These are phyloP conservation scores for Stentor coeruleus DNA, from an alignment of 73 alveolate genomes.

Conservation along the genomic window DNA sequence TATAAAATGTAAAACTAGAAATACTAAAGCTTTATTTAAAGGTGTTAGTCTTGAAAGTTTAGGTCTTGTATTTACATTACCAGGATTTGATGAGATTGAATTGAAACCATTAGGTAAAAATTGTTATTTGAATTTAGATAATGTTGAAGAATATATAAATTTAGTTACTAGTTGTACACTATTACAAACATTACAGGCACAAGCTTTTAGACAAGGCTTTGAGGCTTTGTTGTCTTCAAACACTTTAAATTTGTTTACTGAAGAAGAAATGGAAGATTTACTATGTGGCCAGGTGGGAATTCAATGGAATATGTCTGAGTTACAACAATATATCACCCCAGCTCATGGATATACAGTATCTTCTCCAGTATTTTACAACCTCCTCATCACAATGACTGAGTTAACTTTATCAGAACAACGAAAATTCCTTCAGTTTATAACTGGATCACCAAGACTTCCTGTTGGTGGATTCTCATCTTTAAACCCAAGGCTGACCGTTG, in stretches of 20 bases:
- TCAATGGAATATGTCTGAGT: constrained; percentile 50
- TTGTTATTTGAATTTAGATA: constrained; percentile 50
- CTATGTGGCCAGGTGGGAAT: constrained; percentile 63
- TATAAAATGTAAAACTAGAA: not conserved
- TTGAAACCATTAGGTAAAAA: constrained; percentile 64
- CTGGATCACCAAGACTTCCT: constrained; percentile 94
- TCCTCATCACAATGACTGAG: constrained; percentile 28
- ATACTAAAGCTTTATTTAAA: constrained; percentile 23
- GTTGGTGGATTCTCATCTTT: constrained; percentile 89
- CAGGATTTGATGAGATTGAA: constrained; percentile 70
- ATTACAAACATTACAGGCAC: constrained; percentile 50
- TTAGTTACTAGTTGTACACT: constrained; percentile 58
- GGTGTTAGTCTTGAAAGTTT: constrained; percentile 43
- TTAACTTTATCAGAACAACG: constrained; percentile 54
- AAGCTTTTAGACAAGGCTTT: constrained; percentile 81
- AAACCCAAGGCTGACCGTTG: constrained; percentile 93
- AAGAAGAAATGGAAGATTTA: constrained; percentile 70
- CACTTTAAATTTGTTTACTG: constrained; percentile 59
- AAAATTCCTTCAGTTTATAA: constrained; percentile 64
- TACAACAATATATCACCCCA: constrained; percentile 63
- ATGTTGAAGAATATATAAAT: constrained; percentile 76
- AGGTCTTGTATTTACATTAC: constrained; percentile 69
- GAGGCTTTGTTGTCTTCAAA: constrained; percentile 60
- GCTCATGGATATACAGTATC: constrained; percentile 78
- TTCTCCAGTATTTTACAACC: constrained; percentile 49